These are phyloP conservation scores for Aquilaria yunnanensis DNA, from an alignment of 345 rosid genomes.

Conservation along the genomic window DNA sequence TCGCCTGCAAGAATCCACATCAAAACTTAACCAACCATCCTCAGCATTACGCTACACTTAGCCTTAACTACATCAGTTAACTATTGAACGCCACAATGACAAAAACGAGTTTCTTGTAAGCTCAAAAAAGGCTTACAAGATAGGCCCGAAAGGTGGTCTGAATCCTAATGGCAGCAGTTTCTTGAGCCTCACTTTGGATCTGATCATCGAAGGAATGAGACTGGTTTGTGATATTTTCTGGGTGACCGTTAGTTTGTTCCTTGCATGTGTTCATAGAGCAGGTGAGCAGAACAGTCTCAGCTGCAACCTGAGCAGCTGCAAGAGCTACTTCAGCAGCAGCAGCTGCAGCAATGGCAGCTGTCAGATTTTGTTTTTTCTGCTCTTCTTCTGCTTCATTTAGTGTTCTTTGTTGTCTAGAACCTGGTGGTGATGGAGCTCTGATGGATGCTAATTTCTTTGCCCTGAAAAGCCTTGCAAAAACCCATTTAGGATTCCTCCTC, in stretches of 20 bases:
- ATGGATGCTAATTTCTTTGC: constrained; percentile 44
- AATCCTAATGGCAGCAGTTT: constrained; percentile 49
- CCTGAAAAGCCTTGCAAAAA: constrained; percentile 47
- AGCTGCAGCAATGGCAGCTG: constrained; percentile 42
- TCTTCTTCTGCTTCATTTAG: constrained; percentile 26
- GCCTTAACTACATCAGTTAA: background rate
- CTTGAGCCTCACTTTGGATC: constrained; percentile 21
- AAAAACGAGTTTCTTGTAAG: background rate
- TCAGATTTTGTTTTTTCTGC: constrained; percentile 35
- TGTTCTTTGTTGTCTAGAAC: background rate
- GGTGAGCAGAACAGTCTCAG: constrained; percentile 40
- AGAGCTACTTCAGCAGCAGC: constrained; percentile 57
- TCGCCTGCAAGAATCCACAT: constrained; percentile 47
- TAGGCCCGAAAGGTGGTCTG: constrained; percentile 71
- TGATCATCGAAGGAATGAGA: constrained; percentile 7
- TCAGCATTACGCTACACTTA: background rate
- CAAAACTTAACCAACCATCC: background rate
- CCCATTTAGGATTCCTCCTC: constrained; percentile 49
- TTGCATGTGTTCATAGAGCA: constrained; percentile 20
- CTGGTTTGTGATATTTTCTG: constrained; percentile 16
- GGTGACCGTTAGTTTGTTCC: constrained; percentile 18
- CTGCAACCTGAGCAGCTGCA: constrained; percentile 45
- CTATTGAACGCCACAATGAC: background rate
- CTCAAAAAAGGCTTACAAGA: constrained; percentile 49
- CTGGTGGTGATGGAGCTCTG: constrained; percentile 36